Base-by-base conservation (phyloP, 345 rosid genomes). In the Psidium friedrichsthalianum region DNA sequence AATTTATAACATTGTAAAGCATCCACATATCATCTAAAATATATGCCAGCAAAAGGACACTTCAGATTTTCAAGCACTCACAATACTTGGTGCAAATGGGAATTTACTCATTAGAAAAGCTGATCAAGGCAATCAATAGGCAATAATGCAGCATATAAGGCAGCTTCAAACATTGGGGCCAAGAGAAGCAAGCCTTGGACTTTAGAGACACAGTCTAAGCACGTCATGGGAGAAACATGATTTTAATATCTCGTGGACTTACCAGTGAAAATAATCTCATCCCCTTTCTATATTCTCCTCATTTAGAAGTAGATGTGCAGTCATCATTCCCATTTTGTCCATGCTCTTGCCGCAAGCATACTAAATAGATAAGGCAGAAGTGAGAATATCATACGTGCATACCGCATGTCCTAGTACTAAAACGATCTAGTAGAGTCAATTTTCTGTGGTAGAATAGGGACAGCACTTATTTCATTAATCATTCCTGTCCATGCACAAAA, bases 311-410 rank as follows among this genome's bases (percentile, higher is more conserved):
- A 97, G 98, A 92, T 97, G 92, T 55, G 96, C 94, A 85, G 99
- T 97, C 98, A 93, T 93, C 99, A 95, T 94, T 97, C 99, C 99
- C 99, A 97, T 87, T 88, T 97, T 52, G 98, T 97, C 99, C 99
- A 97, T 56, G 95, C 94, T 90, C 98, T 93, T 59, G 98, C 98
- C 86, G 99, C 36, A 98, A 98, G 94, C 98, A 93, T 89, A 92
- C 99, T 96, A 87, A 55, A 82, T 89, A 87, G 92, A 61, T 57
- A 86, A 32, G 83, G 84, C 78, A 90, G 78, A 88, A 82, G 8
- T 86, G 40, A 82, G 87, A 53, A 78, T 32, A 32, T 29, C 42
- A 8, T 11, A 54, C 3, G 5, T 52, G 42, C 29, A 51, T n/a
- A 52, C 44, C 10, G 58, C 58, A 82, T 15, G 58, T 27, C 44